Evolutionary conservation across 2,329 filamentous ascomycete genomes (phyloP).

Genomic region (Botryotinia narcissicola): DNA sequence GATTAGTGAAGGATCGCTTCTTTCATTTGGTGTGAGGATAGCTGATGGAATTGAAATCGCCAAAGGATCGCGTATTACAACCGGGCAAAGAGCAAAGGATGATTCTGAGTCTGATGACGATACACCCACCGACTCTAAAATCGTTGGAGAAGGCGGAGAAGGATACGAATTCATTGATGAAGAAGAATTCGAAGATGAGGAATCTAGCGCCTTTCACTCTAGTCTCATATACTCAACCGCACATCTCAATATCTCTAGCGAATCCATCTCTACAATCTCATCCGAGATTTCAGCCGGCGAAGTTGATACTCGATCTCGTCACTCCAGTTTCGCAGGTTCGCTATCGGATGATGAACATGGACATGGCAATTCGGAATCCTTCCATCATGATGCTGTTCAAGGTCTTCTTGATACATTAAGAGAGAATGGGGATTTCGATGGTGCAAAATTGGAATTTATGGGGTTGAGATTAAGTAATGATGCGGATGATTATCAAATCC

Average conservation of each 20-base stretch:
- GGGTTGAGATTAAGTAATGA: conserved; percentile 88
- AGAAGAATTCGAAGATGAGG: conserved; percentile 55
- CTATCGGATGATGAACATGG: conserved; percentile 58
- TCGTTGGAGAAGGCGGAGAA: conserved; percentile 58
- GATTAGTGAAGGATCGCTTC: conserved; percentile 68
- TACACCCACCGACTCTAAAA: conserved; percentile 45
- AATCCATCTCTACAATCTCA: conserved; percentile 64
- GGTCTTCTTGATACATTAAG: conserved; percentile 85
- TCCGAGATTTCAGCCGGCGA: conserved; percentile 49
- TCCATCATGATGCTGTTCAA: conserved; percentile 83
- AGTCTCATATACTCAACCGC: conserved; percentile 40
- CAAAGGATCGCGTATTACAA: conserved; percentile 42
- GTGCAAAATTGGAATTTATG: conserved; percentile 83
- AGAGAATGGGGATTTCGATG: conserved; percentile 75
- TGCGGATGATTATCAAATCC: conserved; percentile 84
- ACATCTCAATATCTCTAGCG: conserved; percentile 43
- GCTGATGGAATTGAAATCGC: conserved; percentile 55
- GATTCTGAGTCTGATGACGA: conserved; percentile 39
- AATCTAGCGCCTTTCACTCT: conserved; percentile 54
- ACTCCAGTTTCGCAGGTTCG: conserved; percentile 71
- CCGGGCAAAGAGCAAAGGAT: conserved; percentile 42
- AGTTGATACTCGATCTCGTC: conserved; percentile 50
- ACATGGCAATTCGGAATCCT: conserved; percentile 53
- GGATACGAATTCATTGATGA: conserved; percentile 66
- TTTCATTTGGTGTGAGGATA: conserved; percentile 77